Conservation (phyloP, 805 yeast species). For the Jamesozyma lodderae region DNA sequence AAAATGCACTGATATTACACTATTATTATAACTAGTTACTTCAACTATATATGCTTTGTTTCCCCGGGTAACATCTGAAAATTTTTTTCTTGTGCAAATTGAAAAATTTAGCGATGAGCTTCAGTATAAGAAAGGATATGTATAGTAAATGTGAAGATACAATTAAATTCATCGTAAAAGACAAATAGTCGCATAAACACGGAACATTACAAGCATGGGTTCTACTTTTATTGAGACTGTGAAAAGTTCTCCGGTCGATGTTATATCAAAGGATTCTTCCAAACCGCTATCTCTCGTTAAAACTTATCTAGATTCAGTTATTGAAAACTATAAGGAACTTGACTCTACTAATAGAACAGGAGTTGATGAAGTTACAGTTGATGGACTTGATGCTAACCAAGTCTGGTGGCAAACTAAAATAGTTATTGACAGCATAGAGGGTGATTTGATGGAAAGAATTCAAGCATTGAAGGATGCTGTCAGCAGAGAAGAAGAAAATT, state of each 20-base stretch:
- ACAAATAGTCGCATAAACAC: too few species aligned
- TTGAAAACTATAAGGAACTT: constrained; percentile 13
- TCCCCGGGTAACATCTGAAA: constrained; percentile 1
- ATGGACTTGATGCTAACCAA: constrained; percentile 83
- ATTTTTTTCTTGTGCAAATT: background rate
- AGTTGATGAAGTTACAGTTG: constrained; percentile 71
- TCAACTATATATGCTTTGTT: background rate
- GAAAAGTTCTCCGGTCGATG: constrained; percentile 15
- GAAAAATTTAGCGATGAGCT: constrained; percentile 3
- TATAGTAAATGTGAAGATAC: too few species aligned
- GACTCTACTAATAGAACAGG: constrained; percentile 37
- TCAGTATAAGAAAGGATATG: too few species aligned
- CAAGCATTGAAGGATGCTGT: constrained; percentile 36
- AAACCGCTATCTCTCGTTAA: constrained; percentile 22
- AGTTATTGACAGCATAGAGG: constrained; percentile 70
- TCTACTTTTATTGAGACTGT: constrained; percentile 13
- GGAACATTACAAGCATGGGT: too few species aligned
- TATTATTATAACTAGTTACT: background rate
- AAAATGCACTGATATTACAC: background rate
- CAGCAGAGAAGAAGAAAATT: constrained; percentile 19
- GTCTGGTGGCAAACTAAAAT: constrained; percentile 90
- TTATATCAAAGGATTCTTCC: constrained; percentile 13
- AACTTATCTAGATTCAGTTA: constrained; percentile 22
- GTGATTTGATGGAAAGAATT: constrained; percentile 49
- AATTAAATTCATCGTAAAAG: too few species aligned